phyloP scores from a whole-genome alignment of 1,284 basidiomycete genomes.

The Mycena sp. region DNA sequence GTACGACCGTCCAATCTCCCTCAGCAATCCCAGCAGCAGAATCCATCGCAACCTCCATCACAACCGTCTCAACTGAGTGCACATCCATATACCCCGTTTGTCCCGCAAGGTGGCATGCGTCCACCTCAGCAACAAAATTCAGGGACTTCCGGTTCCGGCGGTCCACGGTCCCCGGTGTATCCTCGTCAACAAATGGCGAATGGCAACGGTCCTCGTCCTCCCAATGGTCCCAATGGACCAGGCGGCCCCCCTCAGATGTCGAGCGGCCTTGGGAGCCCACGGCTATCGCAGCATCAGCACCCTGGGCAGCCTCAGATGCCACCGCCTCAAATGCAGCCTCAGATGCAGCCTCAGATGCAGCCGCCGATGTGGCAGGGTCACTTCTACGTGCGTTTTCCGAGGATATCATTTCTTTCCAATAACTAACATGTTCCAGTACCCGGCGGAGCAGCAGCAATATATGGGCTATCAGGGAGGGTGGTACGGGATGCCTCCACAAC shows the following conservation, averaged over 20 bases:
- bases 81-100: conserved; percentile 56
- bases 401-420: neutral
- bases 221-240: conserved; percentile 60
- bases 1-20: conserved; percentile 45
- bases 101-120: conserved; percentile 49
- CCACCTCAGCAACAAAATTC: conserved; percentile 50
- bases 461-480: conserved; percentile 32
- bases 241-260: conserved; percentile 56
- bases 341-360: conserved; percentile 50
- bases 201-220: conserved; percentile 65
- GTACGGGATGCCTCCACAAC: conserved; percentile 44
- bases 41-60: conserved; percentile 48
- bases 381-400: conserved; percentile 53
- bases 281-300: conserved; percentile 63
- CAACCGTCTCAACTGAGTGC: conserved; percentile 55
- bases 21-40: conserved; percentile 41
- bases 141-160: conserved; percentile 51
- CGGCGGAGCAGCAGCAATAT: conserved; percentile 21
- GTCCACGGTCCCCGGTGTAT: conserved; percentile 74
- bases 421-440: conserved; percentile 37
- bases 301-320: conserved; percentile 61
- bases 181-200: conserved; percentile 65
- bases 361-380: conserved; percentile 47
- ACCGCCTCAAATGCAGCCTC: conserved; percentile 49
- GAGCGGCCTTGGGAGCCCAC: conserved; percentile 70